Evolutionary conservation across 23 red algal genomes (phyloP), one percentile per base, ranked within the genome.

Genomic region (Gracilaria domingensis): DNA sequence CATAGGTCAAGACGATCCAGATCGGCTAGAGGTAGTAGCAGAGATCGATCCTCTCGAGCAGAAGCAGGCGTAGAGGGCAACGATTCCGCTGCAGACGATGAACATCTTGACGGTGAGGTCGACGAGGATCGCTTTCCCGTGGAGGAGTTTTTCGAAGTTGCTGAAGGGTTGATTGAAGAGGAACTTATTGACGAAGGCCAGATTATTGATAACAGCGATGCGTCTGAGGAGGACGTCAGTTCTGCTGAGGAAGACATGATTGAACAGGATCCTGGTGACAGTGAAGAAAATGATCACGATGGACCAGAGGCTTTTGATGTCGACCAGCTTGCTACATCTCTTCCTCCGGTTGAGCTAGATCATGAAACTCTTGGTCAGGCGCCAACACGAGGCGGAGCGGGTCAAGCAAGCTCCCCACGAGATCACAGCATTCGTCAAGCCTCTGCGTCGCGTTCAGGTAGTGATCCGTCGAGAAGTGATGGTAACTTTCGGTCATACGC

Each of bases 261-360:
- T 66, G 89, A 84, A 47, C 83, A 88, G 24, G 91, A 90, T 51
- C 30, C 32, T 75, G 85, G 57, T 6, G 83, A 80, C 26, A 81
- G 80, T 58, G 73, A 51, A 35, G 82, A 82, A 8, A 82, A 89
- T 60, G 87, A 96, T 30, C 49, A 65, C 32, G 95, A 86, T 38
- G 69, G 58, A 8, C 48, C 88, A 28, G 82, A 82, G 48, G 79
- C 81, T 0, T 87, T 96, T 69, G 88, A 83, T n/a, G 83, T 75
- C 16, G 88, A 91, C 48, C 83, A 86, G 14, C 48, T 93, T 6
- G 42, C 81, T 40, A 75, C 73, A n/a, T 88, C 95, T 36, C 49
- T 96, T 23, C 95, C 95, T 66, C 81, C 95, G 28, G 73, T 96
- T 21, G 92, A 94, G 37, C 83, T 94, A 42, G 82, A 94, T 72